Conservation (phyloP, 306 rosid species). For the Luffa aegyptiaca region DNA sequence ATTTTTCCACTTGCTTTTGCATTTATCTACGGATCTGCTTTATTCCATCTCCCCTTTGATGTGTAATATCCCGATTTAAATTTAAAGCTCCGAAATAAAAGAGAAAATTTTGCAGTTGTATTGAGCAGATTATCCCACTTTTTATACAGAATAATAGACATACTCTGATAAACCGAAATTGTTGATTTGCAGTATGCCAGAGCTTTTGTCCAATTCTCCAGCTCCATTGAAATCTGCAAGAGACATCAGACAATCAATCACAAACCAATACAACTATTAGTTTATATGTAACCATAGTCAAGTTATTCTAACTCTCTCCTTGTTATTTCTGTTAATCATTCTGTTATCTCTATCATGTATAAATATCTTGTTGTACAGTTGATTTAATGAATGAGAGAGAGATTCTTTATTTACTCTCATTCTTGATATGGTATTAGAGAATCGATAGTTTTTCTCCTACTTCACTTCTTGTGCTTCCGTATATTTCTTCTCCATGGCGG, state of each 20-base stretch:
- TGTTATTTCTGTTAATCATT: no score
- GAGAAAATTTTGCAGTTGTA: not conserved
- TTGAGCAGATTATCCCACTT: not conserved
- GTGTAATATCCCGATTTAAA: not conserved
- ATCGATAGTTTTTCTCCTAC: no score
- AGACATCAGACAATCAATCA: not conserved
- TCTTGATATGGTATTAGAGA: no score
- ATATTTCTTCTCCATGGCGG: no score
- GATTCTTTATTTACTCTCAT: no score
- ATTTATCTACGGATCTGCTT: not conserved
- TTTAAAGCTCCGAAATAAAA: not conserved
- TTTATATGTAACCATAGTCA: no score
- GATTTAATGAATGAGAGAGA: no score
- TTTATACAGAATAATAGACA: conserved; percentile 9
- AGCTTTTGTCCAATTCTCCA: conserved; percentile 75
- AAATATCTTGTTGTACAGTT: no score
- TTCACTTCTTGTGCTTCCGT: no score
- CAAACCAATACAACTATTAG: not conserved
- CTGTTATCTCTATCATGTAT: no score
- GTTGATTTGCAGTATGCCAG: conserved; percentile 74
- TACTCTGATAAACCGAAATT: conserved; percentile 78
- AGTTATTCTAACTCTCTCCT: no score
- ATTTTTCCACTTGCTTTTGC: not conserved
- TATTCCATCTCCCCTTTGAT: not conserved
- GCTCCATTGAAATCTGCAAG: conserved; percentile 71